These are phyloP conservation scores for Diplogelasinospora grovesii DNA, from an alignment of 495 filamentous ascomycete genomes.

Conservation along the genomic window DNA sequence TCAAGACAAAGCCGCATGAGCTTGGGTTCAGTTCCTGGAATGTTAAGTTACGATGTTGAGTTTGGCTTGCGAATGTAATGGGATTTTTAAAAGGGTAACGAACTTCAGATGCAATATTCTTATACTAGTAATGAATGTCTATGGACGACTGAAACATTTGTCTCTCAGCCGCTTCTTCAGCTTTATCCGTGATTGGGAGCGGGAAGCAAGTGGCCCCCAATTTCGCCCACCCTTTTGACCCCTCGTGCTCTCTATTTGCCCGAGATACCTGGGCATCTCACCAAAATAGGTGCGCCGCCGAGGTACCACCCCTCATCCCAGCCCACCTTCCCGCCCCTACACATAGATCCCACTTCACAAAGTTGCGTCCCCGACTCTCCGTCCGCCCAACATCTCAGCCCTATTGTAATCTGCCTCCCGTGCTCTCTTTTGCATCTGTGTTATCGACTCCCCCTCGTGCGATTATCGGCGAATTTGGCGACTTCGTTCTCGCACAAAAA, in stretches of 20 bases:
- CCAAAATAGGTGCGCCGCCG: constrained; percentile 10
- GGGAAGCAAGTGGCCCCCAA: too few relatives aligned
- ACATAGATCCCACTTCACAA: constrained; percentile 11
- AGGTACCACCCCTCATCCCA: constrained; percentile 17
- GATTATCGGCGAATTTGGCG: too few relatives aligned
- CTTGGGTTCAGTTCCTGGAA: too few relatives aligned
- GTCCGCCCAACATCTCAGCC: constrained; percentile 26
- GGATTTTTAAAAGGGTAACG: too few relatives aligned
- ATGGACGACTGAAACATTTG: not conserved
- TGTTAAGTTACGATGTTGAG: too few relatives aligned
- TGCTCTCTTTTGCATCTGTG: not conserved
- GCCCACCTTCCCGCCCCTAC: constrained; percentile 6
- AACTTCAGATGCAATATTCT: too few relatives aligned
- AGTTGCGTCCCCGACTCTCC: constrained; percentile 14
- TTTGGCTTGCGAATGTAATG: too few relatives aligned
- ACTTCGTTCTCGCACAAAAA: too few relatives aligned
- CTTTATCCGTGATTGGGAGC: too few relatives aligned
- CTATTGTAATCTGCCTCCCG: constrained; percentile 13
- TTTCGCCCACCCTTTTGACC: too few relatives aligned
- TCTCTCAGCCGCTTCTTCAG: not conserved
- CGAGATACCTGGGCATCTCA: not conserved
- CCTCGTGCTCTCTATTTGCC: constrained; percentile 1
- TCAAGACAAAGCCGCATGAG: too few relatives aligned
- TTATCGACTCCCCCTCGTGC: not conserved
- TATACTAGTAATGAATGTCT: not conserved